A percentile compares a stretch with the other conserved stretches of the same genome.
Evolutionary conservation across 2,329 filamentous ascomycete species (phyloP).

Genomic region (Beauveria caledonica): DNA sequence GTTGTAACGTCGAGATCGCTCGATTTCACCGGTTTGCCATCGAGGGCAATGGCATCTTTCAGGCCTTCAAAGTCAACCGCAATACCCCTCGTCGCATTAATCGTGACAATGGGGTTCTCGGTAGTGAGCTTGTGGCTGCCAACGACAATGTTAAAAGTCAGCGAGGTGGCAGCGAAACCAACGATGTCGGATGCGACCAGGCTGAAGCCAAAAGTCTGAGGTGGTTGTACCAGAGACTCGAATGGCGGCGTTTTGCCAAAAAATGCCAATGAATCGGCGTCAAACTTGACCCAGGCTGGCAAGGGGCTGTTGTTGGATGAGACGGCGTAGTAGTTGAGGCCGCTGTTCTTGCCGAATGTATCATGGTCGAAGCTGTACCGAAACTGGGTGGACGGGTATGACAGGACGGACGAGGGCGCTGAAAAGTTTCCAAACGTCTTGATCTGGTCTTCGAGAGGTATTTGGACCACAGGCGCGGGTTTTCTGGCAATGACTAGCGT

Average conservation of each 20-base stretch:
- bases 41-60: constrained; percentile 44
- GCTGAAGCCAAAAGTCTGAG: constrained; percentile 63
- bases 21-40: constrained; percentile 41
- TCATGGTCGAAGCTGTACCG: constrained; percentile 43
- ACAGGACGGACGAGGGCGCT: constrained; percentile 49
- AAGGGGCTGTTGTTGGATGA: constrained; percentile 72
- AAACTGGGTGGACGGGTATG: constrained; percentile 46
- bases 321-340: constrained; percentile 67
- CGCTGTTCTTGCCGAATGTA: constrained; percentile 54
- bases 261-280: constrained; percentile 55
- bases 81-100: constrained; percentile 49
- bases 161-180: constrained; percentile 62
- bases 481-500: constrained; percentile 62
- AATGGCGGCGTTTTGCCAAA: constrained; percentile 61
- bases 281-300: constrained; percentile 77
- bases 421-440: constrained; percentile 50
- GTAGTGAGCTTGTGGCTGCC: constrained; percentile 63
- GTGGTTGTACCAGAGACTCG: constrained; percentile 53
- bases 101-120: constrained; percentile 43
- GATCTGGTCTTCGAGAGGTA: constrained; percentile 52
- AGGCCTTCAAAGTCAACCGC: constrained; percentile 46
- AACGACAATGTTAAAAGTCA: constrained; percentile 64
- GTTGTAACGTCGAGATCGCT: constrained; percentile 45
- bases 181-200: constrained; percentile 71
- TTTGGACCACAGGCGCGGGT: constrained; percentile 42